phyloP scores from a whole-genome alignment of 2,329 filamentous ascomycete genomes.

The Verticillium isaacii region DNA sequence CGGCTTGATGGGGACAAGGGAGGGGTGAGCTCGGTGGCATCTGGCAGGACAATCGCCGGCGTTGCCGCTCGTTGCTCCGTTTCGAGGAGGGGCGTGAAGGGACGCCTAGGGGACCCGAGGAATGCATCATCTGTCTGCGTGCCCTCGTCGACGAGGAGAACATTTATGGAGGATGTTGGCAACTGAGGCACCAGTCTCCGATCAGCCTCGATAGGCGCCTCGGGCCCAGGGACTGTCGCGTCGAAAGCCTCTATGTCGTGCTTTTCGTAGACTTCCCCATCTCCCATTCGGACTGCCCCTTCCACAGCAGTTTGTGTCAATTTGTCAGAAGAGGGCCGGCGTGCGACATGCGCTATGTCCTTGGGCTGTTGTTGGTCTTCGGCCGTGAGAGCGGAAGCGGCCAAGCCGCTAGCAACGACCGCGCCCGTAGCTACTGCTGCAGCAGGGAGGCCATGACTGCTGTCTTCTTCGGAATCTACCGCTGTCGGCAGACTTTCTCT shows the following conservation, averaged over 20 bases:
- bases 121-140: conserved; percentile 12
- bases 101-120: background rate
- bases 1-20: conserved; percentile 29
- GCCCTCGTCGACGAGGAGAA: conserved; percentile 17
- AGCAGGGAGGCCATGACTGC: background rate
- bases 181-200: background rate
- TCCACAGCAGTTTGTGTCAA: conserved; percentile 9
- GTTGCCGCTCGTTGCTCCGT: conserved; percentile 39
- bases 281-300: background rate
- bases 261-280: background rate
- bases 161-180: background rate
- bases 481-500: background rate
- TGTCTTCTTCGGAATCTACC: background rate
- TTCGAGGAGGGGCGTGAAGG: conserved; percentile 3
- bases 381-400: background rate
- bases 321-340: conserved; percentile 9
- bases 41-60: conserved; percentile 42
- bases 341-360: background rate
- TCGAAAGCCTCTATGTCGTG: background rate
- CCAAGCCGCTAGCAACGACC: conserved; percentile 1
- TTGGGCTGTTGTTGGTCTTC: background rate
- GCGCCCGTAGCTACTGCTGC: background rate
- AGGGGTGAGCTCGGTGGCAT: conserved; percentile 24
- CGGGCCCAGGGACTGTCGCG: background rate
- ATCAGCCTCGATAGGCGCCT: background rate